phyloP scores from a whole-genome alignment of 1,139 yeast genomes.

The Geotrichum carabidarum region DNA sequence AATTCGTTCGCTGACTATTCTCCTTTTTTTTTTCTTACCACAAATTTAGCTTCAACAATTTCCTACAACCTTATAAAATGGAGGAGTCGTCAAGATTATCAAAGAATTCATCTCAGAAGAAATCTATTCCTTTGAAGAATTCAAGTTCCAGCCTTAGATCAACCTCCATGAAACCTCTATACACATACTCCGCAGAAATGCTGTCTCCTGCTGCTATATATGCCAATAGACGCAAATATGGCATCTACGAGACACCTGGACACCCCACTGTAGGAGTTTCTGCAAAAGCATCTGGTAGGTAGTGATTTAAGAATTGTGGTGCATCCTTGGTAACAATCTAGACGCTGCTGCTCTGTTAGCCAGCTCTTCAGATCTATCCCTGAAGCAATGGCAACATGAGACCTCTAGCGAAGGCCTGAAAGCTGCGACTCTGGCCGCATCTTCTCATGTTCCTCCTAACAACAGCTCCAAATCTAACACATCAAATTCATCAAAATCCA shows the following conservation, averaged over 20 bases:
- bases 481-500: too few relatives aligned
- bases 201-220: conserved; percentile 48
- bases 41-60: too few relatives aligned
- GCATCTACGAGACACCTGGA: conserved; percentile 68
- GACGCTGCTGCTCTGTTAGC: neutral
- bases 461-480: conserved; percentile 41
- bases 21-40: too few relatives aligned
- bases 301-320: neutral
- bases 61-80: too few relatives aligned
- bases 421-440: conserved; percentile 38
- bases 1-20: too few relatives aligned
- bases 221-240: conserved; percentile 70
- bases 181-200: neutral
- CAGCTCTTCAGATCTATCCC: neutral
- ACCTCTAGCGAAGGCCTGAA: conserved; percentile 33
- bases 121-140: too few relatives aligned
- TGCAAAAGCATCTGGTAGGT: conserved; percentile 28
- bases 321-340: conserved; percentile 12
- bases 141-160: neutral
- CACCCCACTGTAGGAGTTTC: conserved; percentile 64
- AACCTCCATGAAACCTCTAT: neutral
- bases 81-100: too few relatives aligned
- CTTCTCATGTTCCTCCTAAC: conserved; percentile 29
- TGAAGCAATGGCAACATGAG: conserved; percentile 10
- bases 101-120: too few relatives aligned